Percentiles rank a stretch among this genome's conserved stretches.
phyloP scores from a whole-genome alignment of 768 basidiomycete genomes.

The Lactifluus volemus region DNA sequence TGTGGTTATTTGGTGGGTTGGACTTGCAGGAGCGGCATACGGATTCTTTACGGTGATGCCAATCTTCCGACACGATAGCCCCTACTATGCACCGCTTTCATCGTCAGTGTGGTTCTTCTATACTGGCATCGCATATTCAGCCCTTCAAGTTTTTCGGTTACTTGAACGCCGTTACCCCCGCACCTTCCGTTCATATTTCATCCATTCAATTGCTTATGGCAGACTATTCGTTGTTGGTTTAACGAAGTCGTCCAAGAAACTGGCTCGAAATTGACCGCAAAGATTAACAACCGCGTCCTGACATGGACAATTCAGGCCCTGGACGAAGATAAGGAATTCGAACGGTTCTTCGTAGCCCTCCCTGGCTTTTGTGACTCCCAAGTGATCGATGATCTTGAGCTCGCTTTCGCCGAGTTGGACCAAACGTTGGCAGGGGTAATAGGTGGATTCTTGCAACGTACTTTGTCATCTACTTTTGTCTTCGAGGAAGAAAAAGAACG shows the following conservation, averaged over 20 bases:
- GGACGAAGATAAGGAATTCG: neutral
- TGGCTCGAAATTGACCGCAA: neutral
- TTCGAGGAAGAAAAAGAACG: neutral
- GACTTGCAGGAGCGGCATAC: neutral
- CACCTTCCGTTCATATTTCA: no score
- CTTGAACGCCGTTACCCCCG: neutral
- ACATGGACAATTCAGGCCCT: neutral
- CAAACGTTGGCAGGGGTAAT: neutral
- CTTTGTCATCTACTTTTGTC: neutral
- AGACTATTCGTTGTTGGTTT: neutral
- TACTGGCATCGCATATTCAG: neutral
- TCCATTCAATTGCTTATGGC: neutral
- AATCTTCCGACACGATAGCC: neutral
- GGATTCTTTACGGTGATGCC: neutral
- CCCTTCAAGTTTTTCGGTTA: neutral
- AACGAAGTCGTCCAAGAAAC: neutral
- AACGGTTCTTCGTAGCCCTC: neutral
- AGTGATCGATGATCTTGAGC: no score
- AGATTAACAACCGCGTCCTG: neutral
- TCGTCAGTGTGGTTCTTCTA: neutral
- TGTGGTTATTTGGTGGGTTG: neutral
- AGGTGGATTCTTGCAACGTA: neutral
- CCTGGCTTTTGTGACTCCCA: neutral
- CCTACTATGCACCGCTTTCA: neutral
- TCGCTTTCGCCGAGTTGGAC: neutral